A percentile compares a stretch with the other conserved stretches of the same genome.
Evolutionary conservation across 805 yeast species (phyloP).

Genomic region (Wilhelminamyces savonicus): DNA sequence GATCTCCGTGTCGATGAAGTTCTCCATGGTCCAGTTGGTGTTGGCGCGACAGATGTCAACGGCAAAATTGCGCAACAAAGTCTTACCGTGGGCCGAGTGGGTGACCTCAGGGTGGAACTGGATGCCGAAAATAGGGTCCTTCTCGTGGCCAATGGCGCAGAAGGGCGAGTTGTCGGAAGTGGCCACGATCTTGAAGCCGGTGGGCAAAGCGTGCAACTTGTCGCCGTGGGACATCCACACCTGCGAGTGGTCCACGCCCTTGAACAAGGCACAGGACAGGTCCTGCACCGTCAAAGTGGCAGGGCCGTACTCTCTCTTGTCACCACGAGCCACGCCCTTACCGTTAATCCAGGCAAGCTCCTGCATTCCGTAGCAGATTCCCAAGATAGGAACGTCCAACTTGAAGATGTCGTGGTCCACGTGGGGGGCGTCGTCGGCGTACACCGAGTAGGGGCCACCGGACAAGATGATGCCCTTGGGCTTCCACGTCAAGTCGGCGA

Average conservation of each 20-base stretch:
- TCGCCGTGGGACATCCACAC: constrained; percentile 99
- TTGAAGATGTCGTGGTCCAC: constrained; percentile 92
- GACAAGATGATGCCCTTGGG: constrained; percentile 95
- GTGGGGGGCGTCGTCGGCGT: constrained; percentile 93
- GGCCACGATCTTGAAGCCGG: constrained; percentile 84
- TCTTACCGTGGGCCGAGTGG: constrained; percentile 88
- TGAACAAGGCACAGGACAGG: constrained; percentile 61
- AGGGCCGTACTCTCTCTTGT: constrained; percentile 97
- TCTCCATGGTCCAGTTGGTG: constrained; percentile 97
- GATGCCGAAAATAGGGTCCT: constrained; percentile 79
- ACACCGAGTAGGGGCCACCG: constrained; percentile 97
- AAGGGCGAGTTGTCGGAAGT: constrained; percentile 91
- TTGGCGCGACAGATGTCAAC: constrained; percentile 79
- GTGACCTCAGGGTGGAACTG: constrained; percentile 99
- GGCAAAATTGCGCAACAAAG: constrained; percentile 85
- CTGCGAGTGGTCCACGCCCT: constrained; percentile 86
- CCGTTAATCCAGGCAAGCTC: constrained; percentile 98
- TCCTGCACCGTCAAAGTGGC: constrained; percentile 80
- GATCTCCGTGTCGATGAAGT: constrained; percentile 95
- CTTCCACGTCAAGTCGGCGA: constrained; percentile 83
- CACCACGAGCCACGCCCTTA: constrained; percentile 90
- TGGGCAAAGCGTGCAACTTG: constrained; percentile 85
- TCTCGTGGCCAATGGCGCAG: constrained; percentile 82
- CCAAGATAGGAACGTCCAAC: constrained; percentile 87
- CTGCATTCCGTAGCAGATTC: constrained; percentile 99